Percentiles rank a stretch among this genome's conserved stretches.
phyloP scores from a whole-genome alignment of 305 asterid species.

The Fraxinus platypoda region DNA sequence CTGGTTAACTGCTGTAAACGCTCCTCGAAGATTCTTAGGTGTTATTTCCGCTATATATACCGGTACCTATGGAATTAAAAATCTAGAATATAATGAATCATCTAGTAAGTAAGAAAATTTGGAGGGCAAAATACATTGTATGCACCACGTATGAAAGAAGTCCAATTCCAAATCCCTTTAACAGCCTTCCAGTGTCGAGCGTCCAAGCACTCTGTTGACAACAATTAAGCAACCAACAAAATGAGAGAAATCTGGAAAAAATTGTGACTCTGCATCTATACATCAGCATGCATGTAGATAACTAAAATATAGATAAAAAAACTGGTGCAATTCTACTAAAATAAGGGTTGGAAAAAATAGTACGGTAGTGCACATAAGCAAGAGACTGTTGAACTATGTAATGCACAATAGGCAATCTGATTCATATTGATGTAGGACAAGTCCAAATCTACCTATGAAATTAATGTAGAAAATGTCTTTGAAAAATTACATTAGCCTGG shows the following conservation, averaged over 20 bases:
- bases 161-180: constrained; percentile 73
- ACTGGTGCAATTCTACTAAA: not conserved
- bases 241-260: not conserved
- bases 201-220: constrained; percentile 60
- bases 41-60: constrained; percentile 87
- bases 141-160: constrained; percentile 69
- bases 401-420: not conserved
- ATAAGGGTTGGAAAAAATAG: not conserved
- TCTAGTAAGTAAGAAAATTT: not conserved
- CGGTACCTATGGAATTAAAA: constrained; percentile 59
- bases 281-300: not conserved
- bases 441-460: not conserved
- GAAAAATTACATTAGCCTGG: not conserved
- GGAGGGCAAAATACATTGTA: constrained; percentile 13
- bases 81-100: constrained; percentile 16
- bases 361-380: not conserved
- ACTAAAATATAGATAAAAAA: not conserved
- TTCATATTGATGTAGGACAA: not conserved
- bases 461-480: not conserved
- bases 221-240: constrained; percentile 14
- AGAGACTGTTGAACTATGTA: not conserved
- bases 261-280: not conserved
- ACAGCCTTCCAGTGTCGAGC: constrained; percentile 78
- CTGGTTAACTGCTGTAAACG: constrained; percentile 82
- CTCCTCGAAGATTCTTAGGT: constrained; percentile 82